These are phyloP conservation scores for Hemisphaericaspora nanyangensis DNA, from an alignment of 805 yeast genomes.

Conservation along the genomic window DNA sequence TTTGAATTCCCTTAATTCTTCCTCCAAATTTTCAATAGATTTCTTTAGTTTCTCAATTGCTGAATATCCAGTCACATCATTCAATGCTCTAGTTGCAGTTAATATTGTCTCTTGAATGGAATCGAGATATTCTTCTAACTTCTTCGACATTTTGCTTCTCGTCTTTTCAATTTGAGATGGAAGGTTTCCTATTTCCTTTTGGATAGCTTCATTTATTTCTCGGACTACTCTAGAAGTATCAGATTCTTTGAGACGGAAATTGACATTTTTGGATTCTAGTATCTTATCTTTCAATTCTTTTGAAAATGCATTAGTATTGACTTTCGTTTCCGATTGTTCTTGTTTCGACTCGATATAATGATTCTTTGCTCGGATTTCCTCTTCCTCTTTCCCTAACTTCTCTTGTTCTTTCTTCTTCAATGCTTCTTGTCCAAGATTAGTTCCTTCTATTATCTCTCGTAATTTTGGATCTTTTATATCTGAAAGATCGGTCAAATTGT, in stretches of 20 bases:
- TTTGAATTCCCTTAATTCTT: conserved; percentile 46
- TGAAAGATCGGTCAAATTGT: conserved; percentile 4
- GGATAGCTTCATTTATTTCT: conserved; percentile 10
- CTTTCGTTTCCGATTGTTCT: conserved; percentile 1
- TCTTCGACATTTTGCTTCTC: conserved; percentile 34
- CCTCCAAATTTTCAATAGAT: conserved; percentile 56
- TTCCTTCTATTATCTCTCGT: conserved; percentile 30
- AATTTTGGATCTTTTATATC: conserved; percentile 24
- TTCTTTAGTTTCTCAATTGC: conserved; percentile 68
- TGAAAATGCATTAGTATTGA: background rate
- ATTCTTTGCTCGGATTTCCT: conserved; percentile 2
- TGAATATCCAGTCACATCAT: conserved; percentile 90
- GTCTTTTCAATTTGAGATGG: conserved; percentile 45
- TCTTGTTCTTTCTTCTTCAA: conserved; percentile 6
- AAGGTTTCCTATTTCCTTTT: conserved; percentile 24
- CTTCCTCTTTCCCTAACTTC: conserved; percentile 5
- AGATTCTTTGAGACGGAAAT: too few species aligned
- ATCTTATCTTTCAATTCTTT: background rate
- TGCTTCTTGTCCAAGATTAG: conserved; percentile 26
- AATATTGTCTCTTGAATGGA: conserved; percentile 55
- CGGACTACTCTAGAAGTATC: background rate
- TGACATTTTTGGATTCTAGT: background rate
- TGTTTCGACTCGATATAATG: background rate
- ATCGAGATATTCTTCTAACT: conserved; percentile 46
- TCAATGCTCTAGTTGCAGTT: conserved; percentile 64